phyloP scores from a whole-genome alignment of 2,329 filamentous ascomycete species.

The Botrytis squamosa region DNA sequence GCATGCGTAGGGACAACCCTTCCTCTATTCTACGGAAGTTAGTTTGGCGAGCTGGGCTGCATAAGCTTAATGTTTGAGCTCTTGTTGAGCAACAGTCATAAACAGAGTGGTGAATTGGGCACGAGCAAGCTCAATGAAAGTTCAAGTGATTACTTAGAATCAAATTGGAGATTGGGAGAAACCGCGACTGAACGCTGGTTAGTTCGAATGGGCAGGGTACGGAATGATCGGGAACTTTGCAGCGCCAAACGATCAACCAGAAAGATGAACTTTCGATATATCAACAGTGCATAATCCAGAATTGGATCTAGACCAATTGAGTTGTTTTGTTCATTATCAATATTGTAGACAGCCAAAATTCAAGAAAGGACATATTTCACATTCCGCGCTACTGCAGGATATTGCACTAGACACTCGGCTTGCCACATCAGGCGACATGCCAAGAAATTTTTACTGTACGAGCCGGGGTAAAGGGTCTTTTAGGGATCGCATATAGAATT shows the following conservation, averaged over 20 bases:
- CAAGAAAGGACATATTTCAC: not conserved
- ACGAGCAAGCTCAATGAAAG: not conserved
- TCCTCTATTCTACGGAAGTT: not conserved
- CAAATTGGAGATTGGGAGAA: not conserved
- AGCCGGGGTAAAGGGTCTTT: not conserved
- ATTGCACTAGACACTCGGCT: not conserved
- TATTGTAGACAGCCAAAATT: not conserved
- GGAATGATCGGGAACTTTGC: not conserved
- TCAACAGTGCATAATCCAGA: not conserved
- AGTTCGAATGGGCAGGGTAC: not conserved
- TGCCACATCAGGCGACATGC: not conserved
- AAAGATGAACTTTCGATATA: not conserved
- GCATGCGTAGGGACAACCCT: not conserved
- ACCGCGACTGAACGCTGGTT: not conserved
- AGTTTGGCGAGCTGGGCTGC: not conserved
- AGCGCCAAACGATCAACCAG: not conserved
- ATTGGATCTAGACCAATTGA: not conserved
- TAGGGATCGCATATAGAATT: not conserved
- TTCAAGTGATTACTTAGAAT: not conserved
- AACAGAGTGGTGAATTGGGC: not conserved
- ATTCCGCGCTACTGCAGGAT: not conserved
- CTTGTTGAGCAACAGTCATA: not conserved
- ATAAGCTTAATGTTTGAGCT: not conserved
- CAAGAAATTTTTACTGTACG: not conserved
- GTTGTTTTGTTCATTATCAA: not conserved